Conservation (phyloP, 78 protist genomes). For the Polysphondylium violaceum region DNA sequence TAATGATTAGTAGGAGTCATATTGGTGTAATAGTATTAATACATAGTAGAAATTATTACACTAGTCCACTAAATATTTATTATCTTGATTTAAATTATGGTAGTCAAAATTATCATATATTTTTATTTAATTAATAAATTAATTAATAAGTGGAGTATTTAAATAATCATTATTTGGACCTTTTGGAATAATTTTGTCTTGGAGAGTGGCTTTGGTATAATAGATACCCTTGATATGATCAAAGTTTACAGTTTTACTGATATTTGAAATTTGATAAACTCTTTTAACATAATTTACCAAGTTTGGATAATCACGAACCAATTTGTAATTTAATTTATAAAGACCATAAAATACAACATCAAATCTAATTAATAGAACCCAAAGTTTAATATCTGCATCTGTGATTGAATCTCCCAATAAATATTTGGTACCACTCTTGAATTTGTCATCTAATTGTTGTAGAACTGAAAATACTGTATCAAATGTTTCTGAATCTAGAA, state of each 20-base stretch:
- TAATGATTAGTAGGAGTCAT: too few species aligned
- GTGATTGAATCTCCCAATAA: slow-evolving; percentile 85
- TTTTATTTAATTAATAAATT: too few species aligned
- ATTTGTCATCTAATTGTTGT: slow-evolving; percentile 83
- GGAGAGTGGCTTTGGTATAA: slow-evolving; percentile 67
- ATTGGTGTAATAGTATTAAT: too few species aligned
- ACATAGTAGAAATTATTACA: too few species aligned
- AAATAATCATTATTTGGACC: slow-evolving; percentile 62
- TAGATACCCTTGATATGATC: slow-evolving; percentile 90
- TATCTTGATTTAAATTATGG: too few species aligned
- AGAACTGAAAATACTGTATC: slow-evolving; percentile 76
- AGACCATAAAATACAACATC: slow-evolving; percentile 86
- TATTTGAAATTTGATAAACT: slow-evolving; percentile 77
- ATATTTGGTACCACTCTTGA: slow-evolving; percentile 66
- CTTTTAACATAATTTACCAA: slow-evolving; percentile 77
- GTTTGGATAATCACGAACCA: slow-evolving; percentile 86
- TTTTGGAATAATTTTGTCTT: slow-evolving; percentile 74
- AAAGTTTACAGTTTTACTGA: slow-evolving; percentile 68
- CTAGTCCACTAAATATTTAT: too few species aligned
- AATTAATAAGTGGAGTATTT: slow-evolving; percentile 8
- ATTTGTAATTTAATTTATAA: slow-evolving; percentile 83
- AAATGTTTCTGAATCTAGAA: slow-evolving; percentile 79
- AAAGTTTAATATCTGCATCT: slow-evolving; percentile 92
- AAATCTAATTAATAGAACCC: slow-evolving; percentile 90
- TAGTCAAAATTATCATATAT: too few species aligned